Conservation (phyloP, 768 basidiomycete genomes). For the Clathrus columnatus region DNA sequence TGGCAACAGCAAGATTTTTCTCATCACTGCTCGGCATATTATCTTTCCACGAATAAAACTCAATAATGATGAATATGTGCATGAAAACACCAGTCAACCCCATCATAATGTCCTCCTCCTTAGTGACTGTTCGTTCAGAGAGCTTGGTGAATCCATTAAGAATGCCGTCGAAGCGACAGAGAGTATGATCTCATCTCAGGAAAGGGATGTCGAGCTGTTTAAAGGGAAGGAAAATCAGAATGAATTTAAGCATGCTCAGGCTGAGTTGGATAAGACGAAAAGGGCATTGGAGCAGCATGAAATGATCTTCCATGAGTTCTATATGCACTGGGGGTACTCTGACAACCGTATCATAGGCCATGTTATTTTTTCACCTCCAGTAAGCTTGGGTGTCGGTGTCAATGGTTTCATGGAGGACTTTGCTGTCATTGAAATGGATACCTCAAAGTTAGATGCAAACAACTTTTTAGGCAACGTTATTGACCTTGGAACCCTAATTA, state of each 20-base stretch:
- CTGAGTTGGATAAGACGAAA: slow-evolving; percentile 15
- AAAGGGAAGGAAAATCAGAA: slow-evolving; percentile 13
- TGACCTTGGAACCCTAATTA: slow-evolving; percentile 12
- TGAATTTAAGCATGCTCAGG: background rate
- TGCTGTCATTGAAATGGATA: slow-evolving; percentile 21
- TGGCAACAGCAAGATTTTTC: slow-evolving; percentile 17
- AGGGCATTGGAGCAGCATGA: slow-evolving; percentile 21
- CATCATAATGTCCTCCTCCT: slow-evolving; percentile 21
- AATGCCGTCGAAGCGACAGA: background rate
- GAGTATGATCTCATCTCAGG: background rate
- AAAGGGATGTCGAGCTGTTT: background rate
- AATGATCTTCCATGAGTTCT: slow-evolving; percentile 14
- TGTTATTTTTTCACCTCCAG: slow-evolving; percentile 1
- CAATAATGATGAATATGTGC: slow-evolving; percentile 18
- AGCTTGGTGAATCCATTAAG: slow-evolving; percentile 4
- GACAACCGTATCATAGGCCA: slow-evolving; percentile 3
- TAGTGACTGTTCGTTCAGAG: slow-evolving; percentile 17
- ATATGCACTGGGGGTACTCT: background rate
- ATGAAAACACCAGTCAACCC: slow-evolving; percentile 9
- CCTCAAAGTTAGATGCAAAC: slow-evolving; percentile 15
- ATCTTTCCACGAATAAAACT: slow-evolving; percentile 15
- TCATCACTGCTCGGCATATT: slow-evolving; percentile 22
- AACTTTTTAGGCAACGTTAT: slow-evolving; percentile 21
- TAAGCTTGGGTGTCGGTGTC: background rate
- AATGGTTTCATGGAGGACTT: slow-evolving; percentile 11